These are phyloP conservation scores for Nemania sp. DNA, from an alignment of 2,329 filamentous ascomycete genomes.

Conservation along the genomic window DNA sequence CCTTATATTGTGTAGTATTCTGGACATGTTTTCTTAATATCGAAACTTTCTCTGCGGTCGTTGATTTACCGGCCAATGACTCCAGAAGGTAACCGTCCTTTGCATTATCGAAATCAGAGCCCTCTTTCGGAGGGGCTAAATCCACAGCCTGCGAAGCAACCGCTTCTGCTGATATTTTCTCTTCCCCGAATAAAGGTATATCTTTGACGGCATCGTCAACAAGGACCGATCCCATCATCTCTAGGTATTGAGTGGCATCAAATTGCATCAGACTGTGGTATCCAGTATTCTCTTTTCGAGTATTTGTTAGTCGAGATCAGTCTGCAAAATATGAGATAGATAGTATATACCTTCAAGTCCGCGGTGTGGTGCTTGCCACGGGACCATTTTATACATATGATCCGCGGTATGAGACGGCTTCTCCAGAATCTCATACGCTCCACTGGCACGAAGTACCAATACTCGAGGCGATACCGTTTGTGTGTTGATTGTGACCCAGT, in stretches of 20 bases:
- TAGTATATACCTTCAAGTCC: constrained; percentile 55
- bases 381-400: constrained; percentile 63
- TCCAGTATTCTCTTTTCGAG: constrained; percentile 49
- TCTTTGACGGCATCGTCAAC: constrained; percentile 58
- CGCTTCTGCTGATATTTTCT: constrained; percentile 49
- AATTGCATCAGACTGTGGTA: constrained; percentile 64
- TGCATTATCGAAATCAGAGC: constrained; percentile 45
- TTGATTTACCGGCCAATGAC: constrained; percentile 47
- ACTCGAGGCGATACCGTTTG: constrained; percentile 61
- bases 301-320: constrained; percentile 33
- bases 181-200: constrained; percentile 60
- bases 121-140: constrained; percentile 41
- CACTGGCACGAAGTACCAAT: constrained; percentile 63
- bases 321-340: not conserved
- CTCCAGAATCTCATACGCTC: constrained; percentile 64
- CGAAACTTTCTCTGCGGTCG: constrained; percentile 55
- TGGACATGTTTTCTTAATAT: constrained; percentile 48
- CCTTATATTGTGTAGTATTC: constrained; percentile 27
- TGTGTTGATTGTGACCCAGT: constrained; percentile 66
- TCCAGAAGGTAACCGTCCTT: constrained; percentile 46
- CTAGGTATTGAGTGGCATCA: constrained; percentile 56
- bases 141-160: constrained; percentile 50
- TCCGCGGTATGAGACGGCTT: constrained; percentile 62
- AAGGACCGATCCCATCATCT: constrained; percentile 59
- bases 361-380: constrained; percentile 64